Conservation (phyloP, 176 grass and related monocot genomes). For the Aegilops tauschii region DNA sequence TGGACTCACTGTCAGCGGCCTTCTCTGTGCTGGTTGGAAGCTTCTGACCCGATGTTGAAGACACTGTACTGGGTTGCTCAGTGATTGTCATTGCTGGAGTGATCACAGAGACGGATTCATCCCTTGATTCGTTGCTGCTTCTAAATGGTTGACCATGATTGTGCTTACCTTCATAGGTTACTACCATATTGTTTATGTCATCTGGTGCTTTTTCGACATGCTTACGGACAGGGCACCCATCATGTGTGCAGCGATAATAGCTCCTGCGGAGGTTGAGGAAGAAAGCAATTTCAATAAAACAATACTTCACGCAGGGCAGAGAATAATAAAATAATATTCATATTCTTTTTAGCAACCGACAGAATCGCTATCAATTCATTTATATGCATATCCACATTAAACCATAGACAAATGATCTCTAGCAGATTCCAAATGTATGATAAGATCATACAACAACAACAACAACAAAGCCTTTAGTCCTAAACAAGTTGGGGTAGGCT, state of each 20-base stretch:
- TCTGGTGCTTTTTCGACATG: constrained; percentile 89
- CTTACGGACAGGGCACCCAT: constrained; percentile 96
- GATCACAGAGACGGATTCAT: constrained; percentile 29
- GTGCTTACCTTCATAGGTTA: constrained; percentile 98
- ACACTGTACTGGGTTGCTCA: constrained; percentile 32
- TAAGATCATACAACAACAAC: background rate
- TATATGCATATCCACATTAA: background rate
- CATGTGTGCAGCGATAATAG: constrained; percentile 94
- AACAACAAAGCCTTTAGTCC: no score
- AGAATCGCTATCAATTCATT: background rate
- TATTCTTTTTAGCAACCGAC: background rate
- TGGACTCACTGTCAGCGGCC: constrained; percentile 23
- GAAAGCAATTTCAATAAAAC: constrained; percentile 30
- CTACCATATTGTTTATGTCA: constrained; percentile 73
- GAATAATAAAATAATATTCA: background rate
- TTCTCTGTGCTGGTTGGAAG: constrained; percentile 30
- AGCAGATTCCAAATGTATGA: constrained; percentile 18
- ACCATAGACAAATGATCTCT: background rate
- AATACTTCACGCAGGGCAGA: background rate
- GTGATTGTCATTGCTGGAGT: constrained; percentile 13
- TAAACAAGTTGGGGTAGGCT: no score
- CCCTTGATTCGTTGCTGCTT: constrained; percentile 34
- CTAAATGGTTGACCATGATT: constrained; percentile 69
- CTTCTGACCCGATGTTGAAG: constrained; percentile 24
- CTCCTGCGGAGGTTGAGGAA: constrained; percentile 57